Conservation (phyloP, 2,329 filamentous ascomycete species). For the Parastagonospora nodorum region DNA sequence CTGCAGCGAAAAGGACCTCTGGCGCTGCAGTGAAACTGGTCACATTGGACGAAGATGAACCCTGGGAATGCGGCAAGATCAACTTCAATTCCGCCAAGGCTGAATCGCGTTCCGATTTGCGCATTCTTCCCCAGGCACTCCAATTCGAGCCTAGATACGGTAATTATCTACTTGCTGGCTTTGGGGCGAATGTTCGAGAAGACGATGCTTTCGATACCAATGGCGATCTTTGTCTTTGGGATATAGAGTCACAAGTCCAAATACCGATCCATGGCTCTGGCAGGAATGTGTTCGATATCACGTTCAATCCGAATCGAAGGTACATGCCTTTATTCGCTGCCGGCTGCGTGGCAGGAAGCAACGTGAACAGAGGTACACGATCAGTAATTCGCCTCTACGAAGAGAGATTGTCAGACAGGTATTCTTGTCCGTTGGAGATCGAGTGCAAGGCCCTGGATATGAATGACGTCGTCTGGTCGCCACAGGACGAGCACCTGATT, state of each 20-base stretch:
- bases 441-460: slow-evolving; percentile 65
- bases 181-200: slow-evolving; percentile 48
- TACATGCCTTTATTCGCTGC: slow-evolving; percentile 56
- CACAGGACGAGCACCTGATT: slow-evolving; percentile 56
- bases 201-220: slow-evolving; percentile 44
- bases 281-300: slow-evolving; percentile 62
- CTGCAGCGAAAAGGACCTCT: slow-evolving; percentile 48
- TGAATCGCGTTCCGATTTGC: slow-evolving; percentile 29
- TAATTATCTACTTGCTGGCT: slow-evolving; percentile 60
- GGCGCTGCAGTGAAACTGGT: slow-evolving; percentile 45
- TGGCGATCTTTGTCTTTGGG: slow-evolving; percentile 62
- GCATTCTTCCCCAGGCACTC: slow-evolving; percentile 37
- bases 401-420: slow-evolving; percentile 33
- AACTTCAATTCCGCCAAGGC: slow-evolving; percentile 41
- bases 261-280: slow-evolving; percentile 53
- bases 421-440: slow-evolving; percentile 49
- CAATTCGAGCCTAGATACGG: slow-evolving; percentile 37
- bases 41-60: slow-evolving; percentile 18
- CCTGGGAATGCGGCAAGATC: slow-evolving; percentile 4
- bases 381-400: slow-evolving; percentile 62
- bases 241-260: slow-evolving; percentile 49
- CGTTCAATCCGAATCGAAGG: slow-evolving; percentile 56
- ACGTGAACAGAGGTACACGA: slow-evolving; percentile 48
- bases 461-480: slow-evolving; percentile 63
- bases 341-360: slow-evolving; percentile 52